A percentile compares a stretch with the other conserved stretches of the same genome.
Evolutionary conservation across 306 rosid species (phyloP).

Genomic region (Vigna nakashimae): DNA sequence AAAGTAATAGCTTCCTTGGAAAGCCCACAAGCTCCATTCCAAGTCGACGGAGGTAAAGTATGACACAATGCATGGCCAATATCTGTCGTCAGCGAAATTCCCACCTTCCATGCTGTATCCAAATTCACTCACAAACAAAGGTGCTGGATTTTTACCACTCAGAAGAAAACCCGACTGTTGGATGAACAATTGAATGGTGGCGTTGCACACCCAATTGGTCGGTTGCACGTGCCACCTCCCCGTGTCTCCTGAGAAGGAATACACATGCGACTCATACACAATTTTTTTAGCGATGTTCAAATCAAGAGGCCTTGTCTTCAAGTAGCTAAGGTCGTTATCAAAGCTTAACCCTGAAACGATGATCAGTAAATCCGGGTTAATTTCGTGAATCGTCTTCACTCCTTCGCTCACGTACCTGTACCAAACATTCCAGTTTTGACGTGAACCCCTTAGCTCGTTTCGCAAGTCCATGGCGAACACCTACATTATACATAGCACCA

Average conservation of each 20-base stretch:
- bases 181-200: slow-evolving; percentile 3
- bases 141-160: slow-evolving; percentile 38
- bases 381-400: slow-evolving; percentile 44
- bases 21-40: slow-evolving; percentile 63
- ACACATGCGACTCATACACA: slow-evolving; percentile 54
- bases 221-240: slow-evolving; percentile 43
- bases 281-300: slow-evolving; percentile 47
- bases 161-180: slow-evolving; percentile 42
- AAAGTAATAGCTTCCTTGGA: slow-evolving; percentile 54
- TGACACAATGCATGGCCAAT: slow-evolving; percentile 47
- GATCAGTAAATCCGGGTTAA: slow-evolving; percentile 44
- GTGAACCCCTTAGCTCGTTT: slow-evolving; percentile 57
- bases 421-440: slow-evolving; percentile 48
- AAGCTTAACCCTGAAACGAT: slow-evolving; percentile 51
- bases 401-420: slow-evolving; percentile 48
- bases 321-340: slow-evolving; percentile 47
- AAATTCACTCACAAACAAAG: slow-evolving; percentile 57
- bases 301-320: slow-evolving; percentile 43
- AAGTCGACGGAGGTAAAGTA: slow-evolving; percentile 47
- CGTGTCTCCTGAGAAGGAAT: slow-evolving; percentile 44
- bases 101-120: slow-evolving; percentile 49
- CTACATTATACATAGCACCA: slow-evolving; percentile 13
- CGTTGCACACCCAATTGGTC: slow-evolving; percentile 45
- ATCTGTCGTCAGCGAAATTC: slow-evolving; percentile 41
- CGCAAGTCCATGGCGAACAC: slow-evolving; percentile 57